phyloP scores from a whole-genome alignment of 768 basidiomycete species.

The Rhodosporidiobolus odoratus region DNA sequence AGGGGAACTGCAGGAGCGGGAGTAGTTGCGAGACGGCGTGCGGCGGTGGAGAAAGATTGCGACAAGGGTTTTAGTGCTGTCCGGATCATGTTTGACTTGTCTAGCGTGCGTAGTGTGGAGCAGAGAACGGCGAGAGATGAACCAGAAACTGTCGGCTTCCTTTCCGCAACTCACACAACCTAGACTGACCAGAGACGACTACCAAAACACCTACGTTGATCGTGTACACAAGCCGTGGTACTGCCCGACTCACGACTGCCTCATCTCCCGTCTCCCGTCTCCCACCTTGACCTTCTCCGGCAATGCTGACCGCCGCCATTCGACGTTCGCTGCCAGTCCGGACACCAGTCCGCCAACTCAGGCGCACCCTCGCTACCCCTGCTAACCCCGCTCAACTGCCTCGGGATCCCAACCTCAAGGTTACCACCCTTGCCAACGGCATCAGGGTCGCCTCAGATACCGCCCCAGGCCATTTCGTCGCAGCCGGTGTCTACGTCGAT shows the following conservation, averaged over 20 bases:
- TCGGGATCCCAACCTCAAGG: slow-evolving; percentile 19
- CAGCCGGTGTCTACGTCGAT: slow-evolving; percentile 87
- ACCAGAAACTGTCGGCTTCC: no score
- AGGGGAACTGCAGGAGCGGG: neutral
- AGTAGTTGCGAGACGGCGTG: neutral
- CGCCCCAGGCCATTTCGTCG: slow-evolving; percentile 88
- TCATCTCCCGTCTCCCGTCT: neutral
- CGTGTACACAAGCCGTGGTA: no score
- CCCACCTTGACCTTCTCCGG: neutral
- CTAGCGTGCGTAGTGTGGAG: no score
- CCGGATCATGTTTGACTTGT: no score
- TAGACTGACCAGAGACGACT: no score
- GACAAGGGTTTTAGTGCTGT: no score
- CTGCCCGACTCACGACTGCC: neutral
- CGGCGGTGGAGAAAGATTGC: neutral
- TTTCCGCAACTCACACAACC: no score
- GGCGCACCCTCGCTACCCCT: neutral
- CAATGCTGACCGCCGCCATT: slow-evolving; percentile 6
- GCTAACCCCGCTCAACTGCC: neutral
- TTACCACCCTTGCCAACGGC: slow-evolving; percentile 86
- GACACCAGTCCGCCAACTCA: no score
- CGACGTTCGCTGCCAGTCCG: no score
- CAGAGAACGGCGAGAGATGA: no score
- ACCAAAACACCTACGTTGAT: neutral
- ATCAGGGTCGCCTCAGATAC: slow-evolving; percentile 85